Evolutionary conservation across 2,329 filamentous ascomycete species (phyloP).

Genomic region (Trichoderma cornu-damae): DNA sequence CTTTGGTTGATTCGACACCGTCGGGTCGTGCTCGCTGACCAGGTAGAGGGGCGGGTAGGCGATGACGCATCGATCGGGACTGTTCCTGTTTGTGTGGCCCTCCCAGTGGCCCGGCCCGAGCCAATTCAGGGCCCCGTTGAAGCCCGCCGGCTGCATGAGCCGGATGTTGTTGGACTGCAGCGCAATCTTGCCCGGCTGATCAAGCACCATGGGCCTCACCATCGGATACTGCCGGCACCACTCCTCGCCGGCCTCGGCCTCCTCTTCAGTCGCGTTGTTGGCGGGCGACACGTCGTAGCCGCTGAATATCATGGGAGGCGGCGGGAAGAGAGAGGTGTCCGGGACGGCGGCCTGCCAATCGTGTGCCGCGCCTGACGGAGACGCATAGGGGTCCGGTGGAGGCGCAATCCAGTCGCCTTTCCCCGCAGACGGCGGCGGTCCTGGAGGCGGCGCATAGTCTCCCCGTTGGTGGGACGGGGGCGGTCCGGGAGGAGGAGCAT

Average conservation of each 20-base stretch:
- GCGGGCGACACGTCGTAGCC: conserved; percentile 61
- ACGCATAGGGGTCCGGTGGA: conserved; percentile 35
- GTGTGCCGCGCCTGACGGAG: conserved; percentile 42
- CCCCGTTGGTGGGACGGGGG: conserved; percentile 23
- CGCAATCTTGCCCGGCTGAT: conserved; percentile 42
- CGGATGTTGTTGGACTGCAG: conserved; percentile 49
- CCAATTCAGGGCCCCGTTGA: conserved; percentile 43
- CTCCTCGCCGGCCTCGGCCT: conserved; percentile 58
- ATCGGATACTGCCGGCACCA: conserved; percentile 63
- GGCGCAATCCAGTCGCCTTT: conserved; percentile 30
- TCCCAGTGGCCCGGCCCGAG: conserved; percentile 49
- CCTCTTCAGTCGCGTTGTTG: conserved; percentile 61
- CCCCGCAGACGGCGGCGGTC: conserved; percentile 28
- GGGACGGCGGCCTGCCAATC: conserved; percentile 68
- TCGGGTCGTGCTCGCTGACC: conserved; percentile 53
- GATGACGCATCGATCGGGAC: conserved; percentile 59
- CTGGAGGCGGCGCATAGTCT: conserved; percentile 31
- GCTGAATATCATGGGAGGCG: conserved; percentile 62
- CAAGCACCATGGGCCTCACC: conserved; percentile 47
- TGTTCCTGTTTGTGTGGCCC: conserved; percentile 37
- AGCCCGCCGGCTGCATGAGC: conserved; percentile 48
- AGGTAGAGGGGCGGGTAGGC: conserved; percentile 66
- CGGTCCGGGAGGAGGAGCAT: conserved; percentile 31
- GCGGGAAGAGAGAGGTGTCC: conserved; percentile 66
- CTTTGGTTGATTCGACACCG: conserved; percentile 36